Evolutionary conservation across 1,284 basidiomycete species (phyloP), one percentile per base, ranked within the genome.

Genomic region (Microbotryomycetes sp.): DNA sequence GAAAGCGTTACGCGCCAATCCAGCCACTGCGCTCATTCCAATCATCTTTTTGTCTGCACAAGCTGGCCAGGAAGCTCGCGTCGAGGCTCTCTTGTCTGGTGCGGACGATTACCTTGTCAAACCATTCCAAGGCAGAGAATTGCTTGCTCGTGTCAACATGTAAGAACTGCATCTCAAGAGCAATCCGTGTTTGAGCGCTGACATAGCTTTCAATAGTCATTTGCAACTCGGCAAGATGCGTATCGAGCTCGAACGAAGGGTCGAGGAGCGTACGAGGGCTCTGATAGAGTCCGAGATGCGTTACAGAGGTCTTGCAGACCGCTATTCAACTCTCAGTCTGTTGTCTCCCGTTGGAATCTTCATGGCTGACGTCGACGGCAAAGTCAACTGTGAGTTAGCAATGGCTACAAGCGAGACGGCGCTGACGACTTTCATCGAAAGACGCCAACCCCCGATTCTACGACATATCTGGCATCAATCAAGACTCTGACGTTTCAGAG

Each of bases 341-440:
- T 27, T 55, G 27, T 55, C 53, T 6, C 59, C 59, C 11, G 59
- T 55, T 18, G 59, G 59, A 23, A 54, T 60, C 26, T 60, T 49
- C 29, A 4, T 54, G 30, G 45, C 28, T n/a, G 23, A 56, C 24
- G 30, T 27, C 18, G 54, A 50, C 18, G 59, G 59, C 18, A 26
- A 16, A 16, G 27, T 60, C 11, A 60, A 27, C 23, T 60, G 35
- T 41, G 35, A 41, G 35, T 18, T 41, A 9, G 35, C 35, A 41
- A 18, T 11, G 35, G 35, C 35, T 41, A n/a, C n/a, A n/a, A n/a
- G n/a, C n/a, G n/a, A n/a, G n/a, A n/a, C n/a, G n/a, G n/a, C n/a
- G n/a, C n/a, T n/a, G n/a, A n/a, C n/a, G n/a, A n/a, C 45, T 11
- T 47, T 47, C 21, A n/a, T 13, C 45, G 13, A 47, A 18, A 51